A percentile compares a stretch with the other conserved stretches of the same genome.
These are phyloP conservation scores for Ceratocystis albifundus DNA, from an alignment of 2,329 filamentous ascomycete genomes.

Conservation along the genomic window DNA sequence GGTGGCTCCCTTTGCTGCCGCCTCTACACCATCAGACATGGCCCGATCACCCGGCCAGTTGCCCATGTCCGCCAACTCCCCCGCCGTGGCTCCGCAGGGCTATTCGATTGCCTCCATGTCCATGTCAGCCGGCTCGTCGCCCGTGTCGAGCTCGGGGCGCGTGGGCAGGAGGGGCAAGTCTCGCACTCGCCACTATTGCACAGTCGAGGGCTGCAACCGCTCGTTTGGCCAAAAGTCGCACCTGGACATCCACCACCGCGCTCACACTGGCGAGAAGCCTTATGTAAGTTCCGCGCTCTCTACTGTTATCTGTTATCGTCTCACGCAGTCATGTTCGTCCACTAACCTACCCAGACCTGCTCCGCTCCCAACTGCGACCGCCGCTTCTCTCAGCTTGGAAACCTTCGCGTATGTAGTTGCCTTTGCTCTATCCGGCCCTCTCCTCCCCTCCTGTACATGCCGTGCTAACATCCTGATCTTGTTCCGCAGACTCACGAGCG, in stretches of 20 bases:
- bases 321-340: constrained; percentile 26
- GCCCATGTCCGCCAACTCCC: neutral
- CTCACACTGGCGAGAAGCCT: constrained; percentile 82
- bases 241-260: constrained; percentile 75
- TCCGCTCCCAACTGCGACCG: constrained; percentile 61
- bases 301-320: too few species aligned
- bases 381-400: constrained; percentile 79
- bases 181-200: constrained; percentile 46
- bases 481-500: constrained; percentile 62
- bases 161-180: constrained; percentile 9
- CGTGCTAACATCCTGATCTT: constrained; percentile 1
- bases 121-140: neutral
- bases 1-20: constrained; percentile 21
- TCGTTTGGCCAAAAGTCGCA: constrained; percentile 87
- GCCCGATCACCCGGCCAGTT: neutral
- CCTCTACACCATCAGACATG: constrained; percentile 18
- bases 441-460: neutral
- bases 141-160: neutral
- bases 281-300: constrained; percentile 52
- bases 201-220: constrained; percentile 62
- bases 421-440: neutral
- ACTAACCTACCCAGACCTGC: constrained; percentile 42
- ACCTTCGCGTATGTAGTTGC: constrained; percentile 56
- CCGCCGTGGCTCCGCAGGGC: neutral
- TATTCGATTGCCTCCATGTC: constrained; percentile 18